phyloP scores from a whole-genome alignment of 1,284 basidiomycete genomes.

The Exsudoporus floridanus region DNA sequence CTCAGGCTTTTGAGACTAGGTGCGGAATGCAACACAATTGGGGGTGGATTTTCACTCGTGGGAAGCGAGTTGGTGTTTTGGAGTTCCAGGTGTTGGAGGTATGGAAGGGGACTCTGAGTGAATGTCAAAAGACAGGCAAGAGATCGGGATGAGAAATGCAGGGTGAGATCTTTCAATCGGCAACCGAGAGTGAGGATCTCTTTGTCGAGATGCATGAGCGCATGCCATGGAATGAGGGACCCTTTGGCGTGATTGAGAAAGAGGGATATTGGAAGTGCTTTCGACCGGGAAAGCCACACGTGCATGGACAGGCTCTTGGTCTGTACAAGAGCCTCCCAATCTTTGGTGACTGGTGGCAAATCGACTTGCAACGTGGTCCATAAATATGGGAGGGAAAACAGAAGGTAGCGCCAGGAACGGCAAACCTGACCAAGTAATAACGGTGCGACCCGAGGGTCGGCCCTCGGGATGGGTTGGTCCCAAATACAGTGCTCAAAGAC shows the following conservation, averaged over 20 bases:
- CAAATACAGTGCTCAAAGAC: slow-evolving; percentile 27
- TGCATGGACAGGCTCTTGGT: slow-evolving; percentile 31
- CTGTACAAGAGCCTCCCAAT: slow-evolving; percentile 31
- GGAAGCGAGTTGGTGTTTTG: slow-evolving; percentile 30
- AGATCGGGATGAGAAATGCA: slow-evolving; percentile 29
- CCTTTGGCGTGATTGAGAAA: slow-evolving; percentile 25
- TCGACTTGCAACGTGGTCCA: slow-evolving; percentile 28
- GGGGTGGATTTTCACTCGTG: slow-evolving; percentile 26
- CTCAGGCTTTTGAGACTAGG: slow-evolving; percentile 30
- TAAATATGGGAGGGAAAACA: slow-evolving; percentile 31
- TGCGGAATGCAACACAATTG: slow-evolving; percentile 27
- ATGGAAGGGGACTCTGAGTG: slow-evolving; percentile 27
- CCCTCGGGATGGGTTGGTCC: slow-evolving; percentile 8
- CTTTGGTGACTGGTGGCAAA: slow-evolving; percentile 17
- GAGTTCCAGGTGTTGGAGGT: slow-evolving; percentile 28
- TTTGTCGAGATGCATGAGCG: slow-evolving; percentile 34
- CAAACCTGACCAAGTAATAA: slow-evolving; percentile 32
- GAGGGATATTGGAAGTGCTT: slow-evolving; percentile 32
- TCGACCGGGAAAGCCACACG: slow-evolving; percentile 32
- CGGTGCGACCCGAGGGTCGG: slow-evolving; percentile 19
- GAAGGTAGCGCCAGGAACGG: slow-evolving; percentile 31
- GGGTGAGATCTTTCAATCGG: slow-evolving; percentile 23
- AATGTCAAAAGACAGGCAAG: slow-evolving; percentile 32
- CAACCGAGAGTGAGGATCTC: slow-evolving; percentile 28
- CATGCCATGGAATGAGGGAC: slow-evolving; percentile 25